Conservation (phyloP, 2,329 filamentous ascomycete genomes). For the Arachnopeziza araneosa region DNA sequence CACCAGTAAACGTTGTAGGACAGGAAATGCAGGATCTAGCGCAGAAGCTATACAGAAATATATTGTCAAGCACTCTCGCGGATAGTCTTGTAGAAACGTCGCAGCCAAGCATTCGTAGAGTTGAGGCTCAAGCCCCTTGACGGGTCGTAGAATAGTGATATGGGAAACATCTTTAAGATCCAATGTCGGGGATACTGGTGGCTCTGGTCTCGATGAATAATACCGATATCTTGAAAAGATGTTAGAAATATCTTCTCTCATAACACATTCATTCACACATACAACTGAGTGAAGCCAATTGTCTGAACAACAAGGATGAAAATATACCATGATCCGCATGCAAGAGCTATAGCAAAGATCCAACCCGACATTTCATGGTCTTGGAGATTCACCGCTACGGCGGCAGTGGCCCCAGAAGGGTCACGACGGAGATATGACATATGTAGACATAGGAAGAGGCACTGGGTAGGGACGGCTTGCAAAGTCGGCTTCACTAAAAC, state of each 20-base stretch:
- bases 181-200: slow-evolving; percentile 47
- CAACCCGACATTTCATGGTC: slow-evolving; percentile 19
- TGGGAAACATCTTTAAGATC: slow-evolving; percentile 58
- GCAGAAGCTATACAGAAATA: slow-evolving; percentile 75
- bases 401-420: slow-evolving; percentile 5
- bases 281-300: slow-evolving; percentile 54
- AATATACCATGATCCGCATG: slow-evolving; percentile 48
- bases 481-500: background rate
- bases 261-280: slow-evolving; percentile 6
- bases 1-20: slow-evolving; percentile 63
- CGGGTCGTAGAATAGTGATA: slow-evolving; percentile 85
- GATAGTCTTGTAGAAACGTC: slow-evolving; percentile 78
- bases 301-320: slow-evolving; percentile 48
- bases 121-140: slow-evolving; percentile 85
- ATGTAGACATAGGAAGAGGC: background rate
- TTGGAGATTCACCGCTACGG: slow-evolving; percentile 1
- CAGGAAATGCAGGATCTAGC: slow-evolving; percentile 69
- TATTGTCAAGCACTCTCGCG: slow-evolving; percentile 67
- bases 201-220: slow-evolving; percentile 45
- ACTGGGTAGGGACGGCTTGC: background rate
- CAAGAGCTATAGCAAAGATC: slow-evolving; percentile 35
- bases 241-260: background rate
- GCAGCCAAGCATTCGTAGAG: slow-evolving; percentile 91
- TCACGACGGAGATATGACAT: slow-evolving; percentile 5
- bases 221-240: slow-evolving; percentile 42